phyloP scores from a whole-genome alignment of 768 basidiomycete species.

The Russula sp. region DNA sequence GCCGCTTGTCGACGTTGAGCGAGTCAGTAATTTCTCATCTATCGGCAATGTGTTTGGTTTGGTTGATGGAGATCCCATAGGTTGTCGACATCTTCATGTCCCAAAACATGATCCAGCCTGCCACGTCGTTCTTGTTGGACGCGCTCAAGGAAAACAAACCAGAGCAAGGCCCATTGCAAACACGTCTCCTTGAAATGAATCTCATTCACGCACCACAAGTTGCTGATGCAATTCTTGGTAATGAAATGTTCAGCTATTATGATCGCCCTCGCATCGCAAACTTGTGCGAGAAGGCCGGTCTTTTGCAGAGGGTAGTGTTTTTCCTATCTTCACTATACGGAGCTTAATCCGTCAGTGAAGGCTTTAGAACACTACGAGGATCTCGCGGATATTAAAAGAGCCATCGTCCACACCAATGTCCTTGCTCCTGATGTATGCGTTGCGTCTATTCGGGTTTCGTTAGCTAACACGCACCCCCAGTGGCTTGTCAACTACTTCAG shows the following conservation, averaged over 20 bases:
- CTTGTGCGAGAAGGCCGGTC: constrained; percentile 95
- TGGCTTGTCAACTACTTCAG: constrained; percentile 99
- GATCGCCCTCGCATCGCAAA: constrained; percentile 96
- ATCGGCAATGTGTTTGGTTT: not conserved
- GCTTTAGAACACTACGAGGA: constrained; percentile 98
- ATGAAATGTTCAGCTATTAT: constrained; percentile 97
- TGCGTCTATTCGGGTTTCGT: not conserved
- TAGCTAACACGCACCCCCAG: constrained; percentile 32
- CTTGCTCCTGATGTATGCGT: constrained; percentile 72
- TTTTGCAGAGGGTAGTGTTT: constrained; percentile 75
- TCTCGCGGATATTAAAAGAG: constrained; percentile 96
- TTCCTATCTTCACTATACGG: not conserved
- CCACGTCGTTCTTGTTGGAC: constrained; percentile 94
- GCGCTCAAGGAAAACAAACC: constrained; percentile 98
- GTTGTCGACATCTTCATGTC: constrained; percentile 99
- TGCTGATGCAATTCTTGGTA: constrained; percentile 96
- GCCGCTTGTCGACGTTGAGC: constrained; percentile 87
- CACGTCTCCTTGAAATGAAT: constrained; percentile 96
- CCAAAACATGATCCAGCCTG: constrained; percentile 99
- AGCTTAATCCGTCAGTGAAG: constrained; percentile 34
- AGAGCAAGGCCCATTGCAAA: constrained; percentile 93
- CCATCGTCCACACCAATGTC: constrained; percentile 83
- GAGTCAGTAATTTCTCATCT: constrained; percentile 41
- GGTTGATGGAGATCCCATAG: constrained; percentile 30
- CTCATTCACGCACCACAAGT: constrained; percentile 96